Evolutionary conservation across 305 asterid species (phyloP).

Genomic region (Fraxinus latifolia): DNA sequence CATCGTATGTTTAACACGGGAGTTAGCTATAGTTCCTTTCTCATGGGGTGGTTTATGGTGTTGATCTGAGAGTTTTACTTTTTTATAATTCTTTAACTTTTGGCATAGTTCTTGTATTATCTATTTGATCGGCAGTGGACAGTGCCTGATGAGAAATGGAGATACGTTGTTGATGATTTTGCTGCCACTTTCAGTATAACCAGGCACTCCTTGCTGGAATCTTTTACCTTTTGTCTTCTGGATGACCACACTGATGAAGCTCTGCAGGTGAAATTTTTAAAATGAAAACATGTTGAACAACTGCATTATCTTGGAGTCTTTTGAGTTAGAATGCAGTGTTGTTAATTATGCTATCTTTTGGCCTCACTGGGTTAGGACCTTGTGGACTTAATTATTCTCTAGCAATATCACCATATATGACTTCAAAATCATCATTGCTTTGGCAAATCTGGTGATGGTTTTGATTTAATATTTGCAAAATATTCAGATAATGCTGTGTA

Average conservation of each 20-base stretch:
- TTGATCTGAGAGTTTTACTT: constrained; percentile 11
- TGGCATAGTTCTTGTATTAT: constrained; percentile 74
- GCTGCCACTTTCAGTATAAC: constrained; percentile 74
- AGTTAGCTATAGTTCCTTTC: background rate
- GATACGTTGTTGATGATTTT: constrained; percentile 70
- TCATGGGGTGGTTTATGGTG: background rate
- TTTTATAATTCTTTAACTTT: constrained; percentile 43
- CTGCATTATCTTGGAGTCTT: constrained; percentile 15
- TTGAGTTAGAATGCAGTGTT: constrained; percentile 2
- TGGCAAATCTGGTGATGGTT: constrained; percentile 10
- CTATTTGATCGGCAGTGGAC: constrained; percentile 90
- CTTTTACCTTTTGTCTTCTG: constrained; percentile 73
- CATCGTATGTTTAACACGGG: background rate
- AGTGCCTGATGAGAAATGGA: constrained; percentile 68
- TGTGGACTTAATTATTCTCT: constrained; percentile 5
- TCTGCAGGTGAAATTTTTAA: constrained; percentile 50
- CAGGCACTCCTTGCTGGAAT: constrained; percentile 83
- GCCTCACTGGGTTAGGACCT: background rate
- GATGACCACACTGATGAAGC: constrained; percentile 86
- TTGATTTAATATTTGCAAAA: constrained; percentile 8
- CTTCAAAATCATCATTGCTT: background rate
- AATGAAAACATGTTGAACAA: background rate
- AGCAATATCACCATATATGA: background rate
- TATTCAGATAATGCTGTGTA: constrained; percentile 9
- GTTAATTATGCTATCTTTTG: background rate